These are phyloP conservation scores for Mortierella sp. DNA, from an alignment of 371 early-diverging fungal species.

Conservation along the genomic window DNA sequence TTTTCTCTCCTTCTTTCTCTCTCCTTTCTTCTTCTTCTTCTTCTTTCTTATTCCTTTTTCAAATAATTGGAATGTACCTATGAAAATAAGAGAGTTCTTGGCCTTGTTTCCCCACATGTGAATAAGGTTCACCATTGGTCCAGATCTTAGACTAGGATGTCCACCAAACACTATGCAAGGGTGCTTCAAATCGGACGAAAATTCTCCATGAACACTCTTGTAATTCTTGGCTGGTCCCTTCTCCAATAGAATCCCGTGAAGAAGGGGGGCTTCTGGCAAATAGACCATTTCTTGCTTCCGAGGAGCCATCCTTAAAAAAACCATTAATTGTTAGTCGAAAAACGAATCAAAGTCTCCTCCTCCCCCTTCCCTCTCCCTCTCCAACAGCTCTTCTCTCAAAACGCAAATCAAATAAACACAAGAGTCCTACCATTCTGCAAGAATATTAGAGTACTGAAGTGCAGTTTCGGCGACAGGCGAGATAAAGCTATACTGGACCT, in stretches of 20 bases:
- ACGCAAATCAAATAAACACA: conserved; percentile 1
- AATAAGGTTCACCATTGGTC: conserved; percentile 56
- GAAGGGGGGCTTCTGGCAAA: conserved; percentile 64
- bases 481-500: conserved; percentile 73
- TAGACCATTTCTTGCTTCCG: conserved; percentile 67
- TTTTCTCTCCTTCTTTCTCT: too few relatives aligned
- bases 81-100: conserved; percentile 57
- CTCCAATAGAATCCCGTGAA: conserved; percentile 63
- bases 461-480: conserved; percentile 83
- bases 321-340: background rate
- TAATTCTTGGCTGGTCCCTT: conserved; percentile 56
- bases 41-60: background rate
- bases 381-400: too few relatives aligned
- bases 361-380: too few relatives aligned
- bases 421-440: conserved; percentile 85
- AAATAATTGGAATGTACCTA: conserved; percentile 40
- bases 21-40: too few relatives aligned
- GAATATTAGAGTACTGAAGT: conserved; percentile 84
- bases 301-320: conserved; percentile 66
- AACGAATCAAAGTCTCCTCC: too few relatives aligned
- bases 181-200: conserved; percentile 54
- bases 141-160: conserved; percentile 59
- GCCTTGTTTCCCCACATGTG: conserved; percentile 57
- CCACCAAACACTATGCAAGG: conserved; percentile 78
- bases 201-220: conserved; percentile 53